Evolutionary conservation across 2,329 filamentous ascomycete genomes (phyloP).

Genomic region (Hymenoscyphus linearis): DNA sequence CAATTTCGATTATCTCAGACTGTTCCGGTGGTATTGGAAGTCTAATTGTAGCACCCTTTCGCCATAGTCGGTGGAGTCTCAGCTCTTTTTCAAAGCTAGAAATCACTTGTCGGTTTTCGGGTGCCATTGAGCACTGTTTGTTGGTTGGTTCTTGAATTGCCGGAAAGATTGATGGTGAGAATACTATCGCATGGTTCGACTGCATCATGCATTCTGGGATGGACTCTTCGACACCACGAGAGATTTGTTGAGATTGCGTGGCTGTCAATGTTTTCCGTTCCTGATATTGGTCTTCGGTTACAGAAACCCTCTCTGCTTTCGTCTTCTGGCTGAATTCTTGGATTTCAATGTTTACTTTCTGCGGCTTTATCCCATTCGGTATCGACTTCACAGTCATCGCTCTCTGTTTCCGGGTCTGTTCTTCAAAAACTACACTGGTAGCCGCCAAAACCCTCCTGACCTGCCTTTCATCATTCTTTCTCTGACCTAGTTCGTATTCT

Average conservation of each 20-base stretch:
- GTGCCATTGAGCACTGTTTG: neutral
- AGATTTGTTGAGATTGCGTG: too few species aligned
- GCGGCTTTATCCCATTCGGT: neutral
- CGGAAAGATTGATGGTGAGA: neutral
- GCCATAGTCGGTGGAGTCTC: neutral
- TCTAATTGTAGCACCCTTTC: neutral
- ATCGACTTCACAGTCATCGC: neutral
- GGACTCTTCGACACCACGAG: too few species aligned
- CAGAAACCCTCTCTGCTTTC: too few species aligned
- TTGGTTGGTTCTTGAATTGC: neutral
- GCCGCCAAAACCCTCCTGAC: neutral
- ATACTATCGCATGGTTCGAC: neutral
- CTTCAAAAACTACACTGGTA: neutral
- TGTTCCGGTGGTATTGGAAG: neutral
- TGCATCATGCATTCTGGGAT: neutral
- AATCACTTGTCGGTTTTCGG: neutral
- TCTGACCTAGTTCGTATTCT: too few species aligned
- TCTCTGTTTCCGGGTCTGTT: neutral
- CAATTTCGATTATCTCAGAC: neutral
- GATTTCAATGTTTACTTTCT: neutral
- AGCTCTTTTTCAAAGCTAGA: neutral
- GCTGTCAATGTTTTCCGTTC: too few species aligned
- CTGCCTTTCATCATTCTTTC: too few species aligned
- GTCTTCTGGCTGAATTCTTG: neutral
- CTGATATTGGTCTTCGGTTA: too few species aligned